Conservation (phyloP, 257 asterid genomes). For the Penstemon barbatus region DNA sequence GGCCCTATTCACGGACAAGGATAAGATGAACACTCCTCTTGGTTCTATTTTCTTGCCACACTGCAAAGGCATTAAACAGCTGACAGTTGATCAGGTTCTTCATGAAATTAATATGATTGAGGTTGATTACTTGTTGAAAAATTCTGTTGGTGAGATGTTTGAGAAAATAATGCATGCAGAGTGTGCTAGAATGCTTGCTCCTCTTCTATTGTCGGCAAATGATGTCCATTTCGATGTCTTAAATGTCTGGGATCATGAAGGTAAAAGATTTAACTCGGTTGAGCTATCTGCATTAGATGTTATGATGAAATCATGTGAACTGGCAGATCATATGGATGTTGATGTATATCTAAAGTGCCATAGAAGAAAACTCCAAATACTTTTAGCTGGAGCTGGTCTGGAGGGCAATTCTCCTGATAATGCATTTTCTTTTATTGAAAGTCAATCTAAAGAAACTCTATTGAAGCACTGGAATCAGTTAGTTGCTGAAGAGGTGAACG, state of each 20-base stretch:
- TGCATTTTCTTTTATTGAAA: conserved; percentile 42
- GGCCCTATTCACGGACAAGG: conserved; percentile 59
- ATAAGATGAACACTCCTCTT: conserved; percentile 39
- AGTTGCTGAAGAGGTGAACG: conserved; percentile 84
- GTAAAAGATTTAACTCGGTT: conserved; percentile 58
- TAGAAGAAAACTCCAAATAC: conserved; percentile 81
- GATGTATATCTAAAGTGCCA: conserved; percentile 78
- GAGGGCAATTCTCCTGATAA: conserved; percentile 45
- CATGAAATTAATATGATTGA: conserved; percentile 78
- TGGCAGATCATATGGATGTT: conserved; percentile 55
- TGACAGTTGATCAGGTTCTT: conserved; percentile 63
- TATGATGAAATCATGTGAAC: conserved; percentile 75
- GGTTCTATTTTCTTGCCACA: conserved; percentile 68
- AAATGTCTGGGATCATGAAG: conserved; percentile 49
- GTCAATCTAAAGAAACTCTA: conserved; percentile 57
- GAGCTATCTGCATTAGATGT: conserved; percentile 85
- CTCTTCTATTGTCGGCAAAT: conserved; percentile 61
- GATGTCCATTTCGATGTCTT: conserved; percentile 62
- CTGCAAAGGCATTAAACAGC: conserved; percentile 63
- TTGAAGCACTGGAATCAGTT: conserved; percentile 56
- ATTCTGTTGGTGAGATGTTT: conserved; percentile 63
- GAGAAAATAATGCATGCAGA: conserved; percentile 72
- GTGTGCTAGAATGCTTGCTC: conserved; percentile 69
- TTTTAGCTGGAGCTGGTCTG: conserved; percentile 64
- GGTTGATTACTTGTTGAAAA: conserved; percentile 79